Conservation (phyloP, 495 filamentous ascomycete species). For the Penicillium longicatenatum region DNA sequence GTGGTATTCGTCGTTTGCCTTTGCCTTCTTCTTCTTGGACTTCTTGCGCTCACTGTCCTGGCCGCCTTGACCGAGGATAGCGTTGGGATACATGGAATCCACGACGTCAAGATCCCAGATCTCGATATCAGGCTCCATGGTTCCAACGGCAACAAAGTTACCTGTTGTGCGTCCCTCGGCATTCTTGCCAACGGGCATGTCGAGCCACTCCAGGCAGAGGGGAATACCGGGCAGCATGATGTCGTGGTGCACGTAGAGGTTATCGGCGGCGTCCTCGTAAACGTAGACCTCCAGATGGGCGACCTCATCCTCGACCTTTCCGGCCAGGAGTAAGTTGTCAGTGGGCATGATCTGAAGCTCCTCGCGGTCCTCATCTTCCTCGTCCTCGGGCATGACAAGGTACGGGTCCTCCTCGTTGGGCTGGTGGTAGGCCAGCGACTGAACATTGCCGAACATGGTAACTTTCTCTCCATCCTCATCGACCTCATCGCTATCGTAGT, state of each 20-base stretch:
- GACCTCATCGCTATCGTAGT: conserved; percentile 84
- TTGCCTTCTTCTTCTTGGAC: conserved; percentile 82
- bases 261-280: conserved; percentile 91
- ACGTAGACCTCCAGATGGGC: conserved; percentile 97
- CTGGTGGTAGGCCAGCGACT: conserved; percentile 88
- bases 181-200: conserved; percentile 76
- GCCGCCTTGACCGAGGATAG: conserved; percentile 88
- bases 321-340: conserved; percentile 89
- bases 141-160: conserved; percentile 93
- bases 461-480: conserved; percentile 67
- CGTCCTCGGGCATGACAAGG: conserved; percentile 76
- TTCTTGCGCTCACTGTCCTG: conserved; percentile 56
- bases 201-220: conserved; percentile 92
- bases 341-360: conserved; percentile 90
- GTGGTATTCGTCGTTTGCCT: conserved; percentile 88
- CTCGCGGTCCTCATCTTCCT: conserved; percentile 87
- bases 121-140: conserved; percentile 98
- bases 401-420: conserved; percentile 94
- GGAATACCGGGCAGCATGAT: conserved; percentile 99
- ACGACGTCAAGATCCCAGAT: conserved; percentile 96
- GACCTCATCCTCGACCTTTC: conserved; percentile 94
- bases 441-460: conserved; percentile 94
- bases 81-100: conserved; percentile 96
- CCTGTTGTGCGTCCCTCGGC: conserved; percentile 56
- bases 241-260: conserved; percentile 98